Conservation (phyloP, 75 land plant species). For the Sequoiadendron giganteum region DNA sequence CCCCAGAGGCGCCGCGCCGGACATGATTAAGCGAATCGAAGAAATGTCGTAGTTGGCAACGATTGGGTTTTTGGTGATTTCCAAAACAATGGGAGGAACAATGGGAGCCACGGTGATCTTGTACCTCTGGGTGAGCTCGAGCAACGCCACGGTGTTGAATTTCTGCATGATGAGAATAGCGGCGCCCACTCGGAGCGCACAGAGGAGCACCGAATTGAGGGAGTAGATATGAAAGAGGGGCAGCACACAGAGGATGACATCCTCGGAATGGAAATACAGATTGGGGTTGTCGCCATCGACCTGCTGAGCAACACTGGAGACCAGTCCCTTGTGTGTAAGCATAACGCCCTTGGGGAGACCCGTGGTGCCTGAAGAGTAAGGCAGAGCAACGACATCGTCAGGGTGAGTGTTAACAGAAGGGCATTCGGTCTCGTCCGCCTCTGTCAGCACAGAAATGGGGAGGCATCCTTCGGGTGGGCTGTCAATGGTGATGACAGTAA, state of each 20-base stretch:
- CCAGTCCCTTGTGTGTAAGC: conserved; percentile 64
- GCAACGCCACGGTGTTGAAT: conserved; percentile 54
- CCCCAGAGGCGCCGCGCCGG: conserved; percentile 83
- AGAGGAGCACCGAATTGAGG: conserved; percentile 61
- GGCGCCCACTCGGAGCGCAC: conserved; percentile 61
- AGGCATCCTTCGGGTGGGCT: conserved; percentile 27
- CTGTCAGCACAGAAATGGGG: conserved; percentile 38
- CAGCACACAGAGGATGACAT: conserved; percentile 74
- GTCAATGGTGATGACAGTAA: conserved; percentile 25
- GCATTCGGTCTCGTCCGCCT: conserved; percentile 35
- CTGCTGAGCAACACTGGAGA: conserved; percentile 74
- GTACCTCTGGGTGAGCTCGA: conserved; percentile 59
- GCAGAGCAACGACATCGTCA: conserved; percentile 81
- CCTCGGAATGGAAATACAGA: conserved; percentile 42
- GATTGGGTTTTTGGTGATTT: conserved; percentile 56
- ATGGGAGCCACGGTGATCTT: conserved; percentile 64
- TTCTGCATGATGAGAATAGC: conserved; percentile 63
- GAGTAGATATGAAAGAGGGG: conserved; percentile 85
- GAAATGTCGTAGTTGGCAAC: conserved; percentile 64
- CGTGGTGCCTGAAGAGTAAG: conserved; percentile 81
- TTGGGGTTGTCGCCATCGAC: conserved; percentile 84
- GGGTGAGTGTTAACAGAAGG: conserved; percentile 39
- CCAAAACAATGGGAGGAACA: conserved; percentile 78
- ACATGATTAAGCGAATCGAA: conserved; percentile 57
- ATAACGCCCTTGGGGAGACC: conserved; percentile 87